Percentiles rank a stretch among this genome's conserved stretches.
phyloP scores from a whole-genome alignment of 306 rosid species.

The Glycine tomentella region DNA sequence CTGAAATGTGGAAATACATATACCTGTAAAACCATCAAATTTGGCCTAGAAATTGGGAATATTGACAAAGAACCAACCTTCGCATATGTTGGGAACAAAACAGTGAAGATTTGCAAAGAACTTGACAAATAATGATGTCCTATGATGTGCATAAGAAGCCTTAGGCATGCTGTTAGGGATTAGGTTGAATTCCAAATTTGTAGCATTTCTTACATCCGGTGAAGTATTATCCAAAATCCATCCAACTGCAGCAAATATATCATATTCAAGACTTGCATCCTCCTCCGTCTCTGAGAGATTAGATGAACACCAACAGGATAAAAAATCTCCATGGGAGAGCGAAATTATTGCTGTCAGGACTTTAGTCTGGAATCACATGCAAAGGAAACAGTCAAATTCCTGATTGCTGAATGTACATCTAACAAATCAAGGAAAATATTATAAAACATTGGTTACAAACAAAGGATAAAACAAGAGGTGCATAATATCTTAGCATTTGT shows the following conservation, averaged over 20 bases:
- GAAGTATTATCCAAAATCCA: conserved; percentile 83
- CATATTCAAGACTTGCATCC: conserved; percentile 81
- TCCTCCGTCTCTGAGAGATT: conserved; percentile 79
- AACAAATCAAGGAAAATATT: conserved; percentile 42
- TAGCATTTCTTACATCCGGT: conserved; percentile 46
- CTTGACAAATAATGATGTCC: conserved; percentile 93
- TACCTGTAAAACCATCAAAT: conserved; percentile 33
- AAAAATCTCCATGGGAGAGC: conserved; percentile 86
- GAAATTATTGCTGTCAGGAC: conserved; percentile 88
- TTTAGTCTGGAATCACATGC: conserved; percentile 76
- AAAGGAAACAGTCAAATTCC: conserved; percentile 52
- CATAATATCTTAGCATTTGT: conserved; percentile 1
- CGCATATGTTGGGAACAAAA: conserved; percentile 87
- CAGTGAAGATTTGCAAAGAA: conserved; percentile 97
- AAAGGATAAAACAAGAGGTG: conserved; percentile 32
- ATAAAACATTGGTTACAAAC: conserved; percentile 30
- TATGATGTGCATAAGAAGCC: conserved; percentile 83
- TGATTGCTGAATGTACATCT: conserved; percentile 38
- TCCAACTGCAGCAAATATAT: conserved; percentile 84
- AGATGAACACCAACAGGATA: conserved; percentile 95
- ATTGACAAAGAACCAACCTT: conserved; percentile 69
- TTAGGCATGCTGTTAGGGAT: conserved; percentile 63
- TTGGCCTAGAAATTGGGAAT: conserved; percentile 39
- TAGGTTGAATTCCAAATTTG: conserved; percentile 64
- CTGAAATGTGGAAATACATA: conserved; percentile 38